Base-by-base conservation (phyloP, 1,284 basidiomycete genomes). In the Laetiporus sulphureus region DNA sequence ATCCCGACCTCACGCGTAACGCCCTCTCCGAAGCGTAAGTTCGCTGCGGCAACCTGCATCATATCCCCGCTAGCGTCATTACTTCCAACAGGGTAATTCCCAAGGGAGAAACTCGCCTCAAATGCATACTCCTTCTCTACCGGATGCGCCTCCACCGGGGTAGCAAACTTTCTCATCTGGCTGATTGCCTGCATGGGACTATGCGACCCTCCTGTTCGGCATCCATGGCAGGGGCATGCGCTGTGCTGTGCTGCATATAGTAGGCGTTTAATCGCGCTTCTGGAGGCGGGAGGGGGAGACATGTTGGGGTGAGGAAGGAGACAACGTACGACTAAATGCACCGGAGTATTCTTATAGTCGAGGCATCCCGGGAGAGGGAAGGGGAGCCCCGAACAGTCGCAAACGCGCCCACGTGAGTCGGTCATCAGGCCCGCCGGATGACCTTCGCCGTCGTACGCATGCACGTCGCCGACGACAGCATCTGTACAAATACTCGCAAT, bases 81-180 rank as follows among this genome's bases (percentile, higher is more conserved):
- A 15, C 10, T 16, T 2, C 30, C 18, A 23, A 36, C 10, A 13
- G 32, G 11, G 33, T 10, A 16, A 20, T 20, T 12, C 18, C 19
- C 25, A 27, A 7, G 25, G 7, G n/a, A 22, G 16, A n/a, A 7
- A 58, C 65, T 43, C 52, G 85, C 91, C 75, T 98, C 94, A 57
- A 97, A 98, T 0, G 94, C 94, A 62, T 97, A 98, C 65, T 98
- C 94, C 59, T 86, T 91, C 63, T 91, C 73, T 7, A 82, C 69
- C 3, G 59, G 57, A 4, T 50, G 55, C 2, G 64, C 56, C 41
- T 90, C 77, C 11, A 91, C 81, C 20, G 93, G 93, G 1, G 89
- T 90, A n/a, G 92, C 93, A 49, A 88, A 75, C 58, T 68, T 78
- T 51, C 87, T 69, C 49, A 88, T 64, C 57, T 84, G 81, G 52